Conservation (phyloP, 805 yeast genomes). For the Ogataea ganodermae region DNA sequence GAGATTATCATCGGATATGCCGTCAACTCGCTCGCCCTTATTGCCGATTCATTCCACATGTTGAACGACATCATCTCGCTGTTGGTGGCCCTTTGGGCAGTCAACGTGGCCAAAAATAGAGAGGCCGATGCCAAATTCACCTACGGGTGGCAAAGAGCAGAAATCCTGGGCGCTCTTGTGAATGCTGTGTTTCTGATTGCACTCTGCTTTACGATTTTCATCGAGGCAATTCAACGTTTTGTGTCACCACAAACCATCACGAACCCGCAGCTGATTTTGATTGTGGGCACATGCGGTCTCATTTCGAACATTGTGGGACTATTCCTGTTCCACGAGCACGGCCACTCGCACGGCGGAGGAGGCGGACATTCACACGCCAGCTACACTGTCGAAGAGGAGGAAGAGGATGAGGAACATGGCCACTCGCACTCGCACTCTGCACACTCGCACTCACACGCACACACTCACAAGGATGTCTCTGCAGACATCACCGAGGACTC, state of each 20-base stretch:
- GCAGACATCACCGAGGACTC: constrained; percentile 21
- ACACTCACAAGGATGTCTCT: constrained; percentile 22
- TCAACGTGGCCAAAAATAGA: constrained; percentile 77
- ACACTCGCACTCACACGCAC: constrained; percentile 17
- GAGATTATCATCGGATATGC: constrained; percentile 87
- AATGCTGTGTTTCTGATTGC: constrained; percentile 94
- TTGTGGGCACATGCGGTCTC: constrained; percentile 84
- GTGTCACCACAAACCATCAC: constrained; percentile 75
- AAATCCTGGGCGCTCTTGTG: constrained; percentile 89
- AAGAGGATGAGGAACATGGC: constrained; percentile 5
- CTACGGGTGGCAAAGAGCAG: constrained; percentile 98
- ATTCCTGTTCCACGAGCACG: constrained; percentile 85
- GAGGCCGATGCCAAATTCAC: constrained; percentile 88
- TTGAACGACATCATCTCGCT: constrained; percentile 89
- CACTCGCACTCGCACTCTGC: constrained; percentile 22
- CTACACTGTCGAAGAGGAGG: constrained; percentile 16
- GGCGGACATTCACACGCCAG: constrained; percentile 38
- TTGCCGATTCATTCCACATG: constrained; percentile 98
- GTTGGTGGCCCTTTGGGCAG: constrained; percentile 95
- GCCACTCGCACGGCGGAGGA: constrained; percentile 50
- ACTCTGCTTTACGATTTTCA: constrained; percentile 84
- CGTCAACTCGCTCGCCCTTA: constrained; percentile 89
- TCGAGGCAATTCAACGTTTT: constrained; percentile 91
- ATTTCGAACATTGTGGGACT: constrained; percentile 82
- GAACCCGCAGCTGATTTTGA: constrained; percentile 79